Evolutionary conservation across 1,139 yeast species (phyloP).

Genomic region (Candida sp.): DNA sequence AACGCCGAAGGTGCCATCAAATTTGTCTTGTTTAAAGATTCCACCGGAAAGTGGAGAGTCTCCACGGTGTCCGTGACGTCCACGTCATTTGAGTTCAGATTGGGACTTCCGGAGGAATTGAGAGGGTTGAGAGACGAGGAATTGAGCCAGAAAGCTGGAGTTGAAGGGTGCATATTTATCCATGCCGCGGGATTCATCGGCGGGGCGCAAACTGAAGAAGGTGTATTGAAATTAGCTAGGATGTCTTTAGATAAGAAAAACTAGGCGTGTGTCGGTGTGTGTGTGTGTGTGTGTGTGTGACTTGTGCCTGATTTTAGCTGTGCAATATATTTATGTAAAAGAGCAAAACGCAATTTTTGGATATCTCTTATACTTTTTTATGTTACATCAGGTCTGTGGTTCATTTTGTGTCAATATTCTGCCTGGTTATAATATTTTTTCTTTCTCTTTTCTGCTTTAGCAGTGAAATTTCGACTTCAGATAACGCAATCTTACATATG

Average conservation of each 20-base stretch:
- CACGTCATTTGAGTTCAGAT: constrained; percentile 82
- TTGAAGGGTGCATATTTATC: constrained; percentile 86
- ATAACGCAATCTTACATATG: too few species aligned
- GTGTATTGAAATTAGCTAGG: constrained; percentile 78
- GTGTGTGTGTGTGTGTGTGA: too few species aligned
- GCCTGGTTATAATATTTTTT: too few species aligned
- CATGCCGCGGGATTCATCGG: constrained; percentile 99
- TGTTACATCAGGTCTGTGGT: too few species aligned
- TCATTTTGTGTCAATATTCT: too few species aligned
- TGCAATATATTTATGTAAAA: too few species aligned
- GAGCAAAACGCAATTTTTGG: too few species aligned
- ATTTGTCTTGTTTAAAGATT: constrained; percentile 83
- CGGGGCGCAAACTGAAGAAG: constrained; percentile 83
- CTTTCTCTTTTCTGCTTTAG: too few species aligned
- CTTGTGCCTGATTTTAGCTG: too few species aligned
- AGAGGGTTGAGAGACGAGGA: constrained; percentile 93
- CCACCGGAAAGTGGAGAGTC: constrained; percentile 80
- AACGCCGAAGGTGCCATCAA: constrained; percentile 58
- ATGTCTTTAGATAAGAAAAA: constrained; percentile 24
- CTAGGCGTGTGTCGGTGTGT: too few species aligned
- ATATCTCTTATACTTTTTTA: too few species aligned
- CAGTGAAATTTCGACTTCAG: too few species aligned
- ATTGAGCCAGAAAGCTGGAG: constrained; percentile 72
- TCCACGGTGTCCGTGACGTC: constrained; percentile 84
- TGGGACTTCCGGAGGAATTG: constrained; percentile 88